Base-by-base conservation (phyloP, 805 yeast genomes). In the Wickerhamomyces silvicola region DNA sequence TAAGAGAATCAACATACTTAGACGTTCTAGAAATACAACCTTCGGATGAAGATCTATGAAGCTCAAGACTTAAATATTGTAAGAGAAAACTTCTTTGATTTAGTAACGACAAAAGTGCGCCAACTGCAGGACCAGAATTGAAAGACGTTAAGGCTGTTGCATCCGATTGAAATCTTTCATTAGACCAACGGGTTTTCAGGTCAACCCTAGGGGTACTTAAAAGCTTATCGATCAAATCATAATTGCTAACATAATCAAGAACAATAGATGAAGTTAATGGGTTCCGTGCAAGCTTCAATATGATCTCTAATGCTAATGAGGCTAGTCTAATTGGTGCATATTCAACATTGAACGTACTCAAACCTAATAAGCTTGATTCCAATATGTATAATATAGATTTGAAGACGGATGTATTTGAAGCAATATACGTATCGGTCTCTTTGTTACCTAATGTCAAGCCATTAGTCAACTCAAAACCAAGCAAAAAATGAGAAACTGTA, bases 401-500 rank as follows among this genome's bases (percentile, higher is more conserved):
- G 27, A 88, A 64, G 7, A 82, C 53, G 3, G 87, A 78, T 11
- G 65, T 62, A 0, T 58, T 62, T 0, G 84, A 70, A 3, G 57
- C 57, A 31, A 80, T 68, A 16, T 75, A 74, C 0, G 85, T 75
- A 1, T 59, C 50, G 1, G 63, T 51, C 4, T 50, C 39, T 11
- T 67, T 64, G 3, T 54, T 40, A 3, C 76, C 75, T n/a, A 78
- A 52, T 0, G 72, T 54, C 14, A 77, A 58, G n/a, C 69, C 63
- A 31, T 68, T 72, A 2, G 59, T 55, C 22, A 69, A 58, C 25
- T 73, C 76, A 54, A 78, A 86, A 0, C 97, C 97, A 2, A 90
- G 64, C 7, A 90, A 53, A 43, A 80, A 78, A 50, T 87, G 97
- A 1, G 90, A 62, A 1, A 81, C 67, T 1, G 79, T 68, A 6